These are phyloP conservation scores for Aspergillus clavatus DNA, from an alignment of 2,329 filamentous ascomycete genomes.

Conservation along the genomic window DNA sequence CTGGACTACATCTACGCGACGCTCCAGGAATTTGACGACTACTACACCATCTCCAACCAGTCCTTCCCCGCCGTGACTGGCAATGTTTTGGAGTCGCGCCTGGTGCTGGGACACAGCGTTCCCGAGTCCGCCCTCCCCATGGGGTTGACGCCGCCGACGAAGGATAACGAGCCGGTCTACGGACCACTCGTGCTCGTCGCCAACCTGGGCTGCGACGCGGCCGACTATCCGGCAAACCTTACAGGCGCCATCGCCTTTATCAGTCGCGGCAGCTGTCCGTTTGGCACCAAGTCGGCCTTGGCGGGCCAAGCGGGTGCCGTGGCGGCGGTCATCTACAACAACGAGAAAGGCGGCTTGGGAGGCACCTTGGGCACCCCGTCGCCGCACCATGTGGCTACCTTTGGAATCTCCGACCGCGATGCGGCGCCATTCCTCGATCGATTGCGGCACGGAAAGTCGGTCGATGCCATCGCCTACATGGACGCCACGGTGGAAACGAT, in stretches of 20 bases:
- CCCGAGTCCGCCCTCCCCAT: conserved; percentile 55
- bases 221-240: conserved; percentile 58
- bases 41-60: conserved; percentile 44
- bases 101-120: conserved; percentile 54
- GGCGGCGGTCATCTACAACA: conserved; percentile 71
- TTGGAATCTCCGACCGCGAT: conserved; percentile 60
- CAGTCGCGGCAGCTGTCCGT: conserved; percentile 63
- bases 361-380: conserved; percentile 63
- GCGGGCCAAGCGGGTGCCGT: conserved; percentile 68
- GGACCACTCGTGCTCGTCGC: conserved; percentile 48
- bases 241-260: conserved; percentile 65
- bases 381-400: conserved; percentile 55
- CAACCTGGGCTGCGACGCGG: conserved; percentile 58
- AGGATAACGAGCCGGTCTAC: conserved; percentile 34
- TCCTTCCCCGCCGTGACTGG: conserved; percentile 58
- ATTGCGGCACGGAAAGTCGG: conserved; percentile 45
- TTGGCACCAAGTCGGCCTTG: conserved; percentile 64
- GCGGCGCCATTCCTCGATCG: conserved; percentile 54
- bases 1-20: conserved; percentile 58
- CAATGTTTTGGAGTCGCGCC: conserved; percentile 55
- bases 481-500: conserved; percentile 44
- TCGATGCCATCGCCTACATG: conserved; percentile 40
- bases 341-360: conserved; percentile 55
- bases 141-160: conserved; percentile 55
- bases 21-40: conserved; percentile 38